Percentiles rank a stretch among this genome's conserved stretches.
These are phyloP conservation scores for Pseudonitzschia pungens DNA, from an alignment of 108 stramenopile genomes.

Conservation along the genomic window DNA sequence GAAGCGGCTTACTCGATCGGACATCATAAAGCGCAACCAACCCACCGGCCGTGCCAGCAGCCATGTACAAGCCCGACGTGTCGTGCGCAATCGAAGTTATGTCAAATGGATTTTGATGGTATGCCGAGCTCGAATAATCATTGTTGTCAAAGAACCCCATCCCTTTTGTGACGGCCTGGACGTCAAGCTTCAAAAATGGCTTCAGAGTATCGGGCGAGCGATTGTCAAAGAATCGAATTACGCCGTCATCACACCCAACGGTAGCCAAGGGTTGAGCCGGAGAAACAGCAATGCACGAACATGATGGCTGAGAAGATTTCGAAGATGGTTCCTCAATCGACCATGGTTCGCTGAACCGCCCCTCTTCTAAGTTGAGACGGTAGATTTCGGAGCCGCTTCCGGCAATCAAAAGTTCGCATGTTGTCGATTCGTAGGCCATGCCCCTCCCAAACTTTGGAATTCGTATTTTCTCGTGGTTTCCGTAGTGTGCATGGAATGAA, in stretches of 20 bases:
- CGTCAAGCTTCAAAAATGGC: conserved; percentile 82
- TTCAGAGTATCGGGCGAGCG: conserved; percentile 71
- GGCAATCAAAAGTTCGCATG: conserved; percentile 90
- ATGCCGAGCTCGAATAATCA: conserved; percentile 5
- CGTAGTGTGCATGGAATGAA: conserved; percentile 97
- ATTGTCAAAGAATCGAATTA: conserved; percentile 91
- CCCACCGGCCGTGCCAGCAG: conserved; percentile 90
- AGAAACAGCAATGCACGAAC: conserved; percentile 66
- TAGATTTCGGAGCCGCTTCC: conserved; percentile 85
- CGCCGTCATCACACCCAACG: conserved; percentile 88
- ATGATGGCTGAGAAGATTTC: conserved; percentile 21
- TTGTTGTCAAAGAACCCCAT: conserved; percentile 70
- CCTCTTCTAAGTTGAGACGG: conserved; percentile 94
- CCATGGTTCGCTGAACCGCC: conserved; percentile 90
- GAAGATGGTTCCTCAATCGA: conserved; percentile 43
- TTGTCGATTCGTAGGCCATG: conserved; percentile 90
- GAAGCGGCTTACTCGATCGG: conserved; percentile 84
- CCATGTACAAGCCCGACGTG: conserved; percentile 84
- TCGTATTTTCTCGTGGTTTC: conserved; percentile 85
- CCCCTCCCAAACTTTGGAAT: conserved; percentile 95
- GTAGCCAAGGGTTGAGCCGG: conserved; percentile 73
- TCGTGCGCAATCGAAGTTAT: conserved; percentile 89
- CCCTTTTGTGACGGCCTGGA: conserved; percentile 64
- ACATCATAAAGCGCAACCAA: conserved; percentile 94
- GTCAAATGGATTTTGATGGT: conserved; percentile 46